A percentile compares a stretch with the other conserved stretches of the same genome.
Evolutionary conservation across 2,329 filamentous ascomycete genomes (phyloP).

Genomic region (Alternaria tenuissima): DNA sequence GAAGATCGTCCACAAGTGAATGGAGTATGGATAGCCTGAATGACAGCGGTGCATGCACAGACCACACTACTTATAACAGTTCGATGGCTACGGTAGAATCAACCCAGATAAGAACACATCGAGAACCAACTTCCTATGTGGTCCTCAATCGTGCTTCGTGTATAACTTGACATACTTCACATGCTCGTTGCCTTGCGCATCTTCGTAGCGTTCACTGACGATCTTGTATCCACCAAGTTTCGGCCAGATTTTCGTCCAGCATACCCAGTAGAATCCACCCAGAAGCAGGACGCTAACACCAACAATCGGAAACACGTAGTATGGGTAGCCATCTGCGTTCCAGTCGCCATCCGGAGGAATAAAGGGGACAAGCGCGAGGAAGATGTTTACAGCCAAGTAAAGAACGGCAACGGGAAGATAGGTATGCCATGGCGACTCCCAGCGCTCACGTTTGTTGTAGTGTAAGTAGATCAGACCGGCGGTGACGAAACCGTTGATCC

Average conservation of each 20-base stretch:
- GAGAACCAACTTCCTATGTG: background rate
- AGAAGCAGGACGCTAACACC: slow-evolving; percentile 52
- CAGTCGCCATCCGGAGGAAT: slow-evolving; percentile 53
- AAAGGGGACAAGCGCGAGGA: slow-evolving; percentile 55
- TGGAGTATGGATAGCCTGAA: background rate
- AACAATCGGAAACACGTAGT: slow-evolving; percentile 56
- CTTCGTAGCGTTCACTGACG: slow-evolving; percentile 39
- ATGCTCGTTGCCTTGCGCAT: slow-evolving; percentile 40
- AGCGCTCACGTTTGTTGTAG: slow-evolving; percentile 44
- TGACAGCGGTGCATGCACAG: background rate
- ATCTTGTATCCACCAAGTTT: slow-evolving; percentile 44
- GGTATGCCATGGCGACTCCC: slow-evolving; percentile 50
- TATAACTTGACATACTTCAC: slow-evolving; percentile 46
- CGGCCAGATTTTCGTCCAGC: slow-evolving; percentile 32
- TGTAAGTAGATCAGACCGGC: slow-evolving; percentile 50
- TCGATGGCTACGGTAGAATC: background rate
- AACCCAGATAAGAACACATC: background rate
- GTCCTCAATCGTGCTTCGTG: slow-evolving; percentile 29
- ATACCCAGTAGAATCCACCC: slow-evolving; percentile 50
- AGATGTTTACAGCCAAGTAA: slow-evolving; percentile 52
- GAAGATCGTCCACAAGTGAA: background rate
- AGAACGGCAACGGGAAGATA: slow-evolving; percentile 48
- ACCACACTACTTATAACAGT: background rate
- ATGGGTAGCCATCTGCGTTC: slow-evolving; percentile 54
- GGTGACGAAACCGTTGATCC: slow-evolving; percentile 49